Conservation (phyloP, 2,329 filamentous ascomycete species). For the Penicillium sp. region DNA sequence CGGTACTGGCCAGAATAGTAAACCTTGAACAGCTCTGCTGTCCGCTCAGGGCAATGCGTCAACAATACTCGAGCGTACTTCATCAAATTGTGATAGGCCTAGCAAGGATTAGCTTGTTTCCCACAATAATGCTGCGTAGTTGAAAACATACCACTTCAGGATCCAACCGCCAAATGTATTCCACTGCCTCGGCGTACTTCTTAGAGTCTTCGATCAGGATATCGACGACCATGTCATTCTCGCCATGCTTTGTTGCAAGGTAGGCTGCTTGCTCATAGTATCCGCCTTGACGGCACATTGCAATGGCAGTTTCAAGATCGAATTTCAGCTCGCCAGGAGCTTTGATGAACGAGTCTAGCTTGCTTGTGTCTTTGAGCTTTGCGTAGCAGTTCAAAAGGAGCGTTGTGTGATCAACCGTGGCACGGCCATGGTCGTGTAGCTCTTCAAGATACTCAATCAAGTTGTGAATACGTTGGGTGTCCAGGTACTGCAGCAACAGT, state of each 20-base stretch:
- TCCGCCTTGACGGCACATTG: constrained; percentile 94
- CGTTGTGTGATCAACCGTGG: constrained; percentile 93
- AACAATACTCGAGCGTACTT: constrained; percentile 92
- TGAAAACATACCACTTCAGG: constrained; percentile 64
- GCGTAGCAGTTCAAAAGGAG: constrained; percentile 95
- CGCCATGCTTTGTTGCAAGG: constrained; percentile 87
- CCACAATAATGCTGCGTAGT: neutral
- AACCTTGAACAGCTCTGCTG: constrained; percentile 85
- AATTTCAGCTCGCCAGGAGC: constrained; percentile 87
- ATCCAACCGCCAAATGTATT: constrained; percentile 87
- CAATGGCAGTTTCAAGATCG: constrained; percentile 93
- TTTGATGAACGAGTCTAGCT: constrained; percentile 95
- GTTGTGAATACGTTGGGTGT: constrained; percentile 96
- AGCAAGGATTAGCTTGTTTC: constrained; percentile 32
- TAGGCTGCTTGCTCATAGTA: constrained; percentile 98
- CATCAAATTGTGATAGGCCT: constrained; percentile 87
- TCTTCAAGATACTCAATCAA: constrained; percentile 96
- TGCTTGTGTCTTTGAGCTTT: constrained; percentile 94
- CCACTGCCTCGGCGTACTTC: constrained; percentile 80
- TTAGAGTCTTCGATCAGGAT: constrained; percentile 95
- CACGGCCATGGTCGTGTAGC: constrained; percentile 87
- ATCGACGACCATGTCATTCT: constrained; percentile 90
- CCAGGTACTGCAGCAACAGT: constrained; percentile 66
- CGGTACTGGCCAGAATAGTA: constrained; percentile 88
- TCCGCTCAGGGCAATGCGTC: constrained; percentile 77